Percentiles rank a stretch among this genome's conserved stretches.
These are phyloP conservation scores for Aureococcus anophagefferens DNA, from an alignment of 108 stramenopile genomes.

Conservation along the genomic window DNA sequence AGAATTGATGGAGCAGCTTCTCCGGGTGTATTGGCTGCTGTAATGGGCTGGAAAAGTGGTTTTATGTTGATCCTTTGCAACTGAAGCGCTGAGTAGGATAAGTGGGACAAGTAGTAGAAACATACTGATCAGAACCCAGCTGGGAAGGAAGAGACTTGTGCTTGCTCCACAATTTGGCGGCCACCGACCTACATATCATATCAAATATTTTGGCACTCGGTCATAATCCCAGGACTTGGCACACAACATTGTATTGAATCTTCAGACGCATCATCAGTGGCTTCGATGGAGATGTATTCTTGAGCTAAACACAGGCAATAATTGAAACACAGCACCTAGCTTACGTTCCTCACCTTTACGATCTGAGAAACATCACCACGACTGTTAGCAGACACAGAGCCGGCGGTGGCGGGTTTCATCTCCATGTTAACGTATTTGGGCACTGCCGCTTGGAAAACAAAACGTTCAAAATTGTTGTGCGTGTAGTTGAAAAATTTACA, in stretches of 20 bases:
- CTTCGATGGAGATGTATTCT: slow-evolving; percentile 75
- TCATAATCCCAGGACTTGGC: no score
- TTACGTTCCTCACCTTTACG: slow-evolving; percentile 1
- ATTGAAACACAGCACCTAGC: no score
- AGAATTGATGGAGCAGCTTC: no score
- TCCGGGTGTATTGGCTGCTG: no score
- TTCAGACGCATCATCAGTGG: slow-evolving; percentile 91
- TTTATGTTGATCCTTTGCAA: no score
- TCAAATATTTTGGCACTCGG: no score
- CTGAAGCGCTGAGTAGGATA: no score
- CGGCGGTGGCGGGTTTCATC: slow-evolving; percentile 84
- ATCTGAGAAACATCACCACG: no score
- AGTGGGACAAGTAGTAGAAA: no score
- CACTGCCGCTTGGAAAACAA: slow-evolving; percentile 86
- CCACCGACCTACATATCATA: not conserved
- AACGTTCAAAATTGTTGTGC: slow-evolving; percentile 59
- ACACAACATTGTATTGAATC: slow-evolving; percentile 79
- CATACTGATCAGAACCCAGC: no score
- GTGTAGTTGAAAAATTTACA: slow-evolving; percentile 76
- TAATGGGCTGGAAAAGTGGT: no score
- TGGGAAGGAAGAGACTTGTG: not conserved
- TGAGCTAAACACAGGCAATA: slow-evolving; percentile 29
- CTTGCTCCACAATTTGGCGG: not conserved
- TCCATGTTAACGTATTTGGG: slow-evolving; percentile 91
- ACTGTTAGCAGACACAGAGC: slow-evolving; percentile 65